A percentile compares a stretch with the other conserved stretches of the same genome.
These are phyloP conservation scores for Ceratobasidium sp. DNA, from an alignment of 1,284 basidiomycete genomes.

Conservation along the genomic window DNA sequence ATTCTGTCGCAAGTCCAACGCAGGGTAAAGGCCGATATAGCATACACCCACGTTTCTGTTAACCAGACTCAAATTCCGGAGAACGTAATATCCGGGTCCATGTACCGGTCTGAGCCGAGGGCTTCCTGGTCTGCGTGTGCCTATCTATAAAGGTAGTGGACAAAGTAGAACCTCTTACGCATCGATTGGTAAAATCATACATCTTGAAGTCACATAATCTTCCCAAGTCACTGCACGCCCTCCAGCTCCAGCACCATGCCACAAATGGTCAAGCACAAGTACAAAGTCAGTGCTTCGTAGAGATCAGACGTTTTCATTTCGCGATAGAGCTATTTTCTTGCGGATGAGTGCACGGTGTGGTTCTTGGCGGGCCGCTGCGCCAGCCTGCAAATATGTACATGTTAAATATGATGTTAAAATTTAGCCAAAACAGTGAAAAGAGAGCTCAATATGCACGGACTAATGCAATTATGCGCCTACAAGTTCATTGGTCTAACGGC, in stretches of 20 bases:
- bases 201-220: constrained; percentile 19
- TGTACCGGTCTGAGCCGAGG: too few species aligned
- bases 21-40: background rate
- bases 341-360: constrained; percentile 2
- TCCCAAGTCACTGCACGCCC: constrained; percentile 12
- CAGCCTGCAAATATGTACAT: too few species aligned
- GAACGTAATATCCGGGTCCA: too few species aligned
- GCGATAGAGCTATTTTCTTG: background rate
- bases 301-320: background rate
- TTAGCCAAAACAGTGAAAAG: too few species aligned
- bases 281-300: constrained; percentile 19
- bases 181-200: background rate
- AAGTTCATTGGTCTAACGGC: background rate
- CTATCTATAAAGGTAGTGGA: too few species aligned
- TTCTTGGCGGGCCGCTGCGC: constrained; percentile 27
- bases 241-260: constrained; percentile 32
- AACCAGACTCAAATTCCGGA: too few species aligned
- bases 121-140: too few species aligned
- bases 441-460: too few species aligned
- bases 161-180: too few species aligned
- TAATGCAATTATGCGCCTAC: background rate
- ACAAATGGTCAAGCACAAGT: constrained; percentile 21
- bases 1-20: too few species aligned
- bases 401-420: too few species aligned
- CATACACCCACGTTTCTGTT: too few species aligned